Conservation (phyloP, 164 flowering plant genomes). For the Hamamelis virginiana region DNA sequence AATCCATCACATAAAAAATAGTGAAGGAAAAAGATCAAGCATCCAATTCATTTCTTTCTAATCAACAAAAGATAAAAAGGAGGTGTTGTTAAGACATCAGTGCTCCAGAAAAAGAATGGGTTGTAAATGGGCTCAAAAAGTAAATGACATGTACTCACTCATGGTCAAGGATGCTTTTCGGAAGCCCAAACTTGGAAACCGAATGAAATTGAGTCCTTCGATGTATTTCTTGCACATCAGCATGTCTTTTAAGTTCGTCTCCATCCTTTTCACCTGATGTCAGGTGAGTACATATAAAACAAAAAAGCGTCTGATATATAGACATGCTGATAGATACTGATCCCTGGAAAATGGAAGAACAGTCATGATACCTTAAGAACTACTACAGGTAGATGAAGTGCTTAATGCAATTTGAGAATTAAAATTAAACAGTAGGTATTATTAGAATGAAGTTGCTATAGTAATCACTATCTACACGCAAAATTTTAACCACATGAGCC, state of each 20-base stretch:
- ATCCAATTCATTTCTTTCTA: too few relatives aligned
- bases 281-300: slow-evolving; percentile 91
- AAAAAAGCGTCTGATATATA: slow-evolving; percentile 85
- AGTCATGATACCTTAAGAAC: slow-evolving; percentile 2
- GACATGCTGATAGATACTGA: slow-evolving; percentile 96
- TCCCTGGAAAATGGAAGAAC: slow-evolving; percentile 58
- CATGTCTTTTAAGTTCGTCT: slow-evolving; percentile 76
- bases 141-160: slow-evolving; percentile 57
- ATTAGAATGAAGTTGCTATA: neutral
- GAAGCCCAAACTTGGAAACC: slow-evolving; percentile 46
- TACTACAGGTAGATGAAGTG: neutral
- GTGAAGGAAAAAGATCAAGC: too few relatives aligned
- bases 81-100: neutral
- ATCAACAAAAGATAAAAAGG: too few relatives aligned
- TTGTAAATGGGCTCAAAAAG: neutral
- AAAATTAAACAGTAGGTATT: neutral
- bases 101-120: neutral
- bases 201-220: slow-evolving; percentile 70
- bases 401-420: neutral
- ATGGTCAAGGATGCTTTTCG: slow-evolving; percentile 69
- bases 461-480: neutral
- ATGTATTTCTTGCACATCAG: slow-evolving; percentile 85
- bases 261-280: slow-evolving; percentile 89
- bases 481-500: neutral
- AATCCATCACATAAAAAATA: too few relatives aligned